phyloP scores from a whole-genome alignment of 805 yeast species.

The Ogataea methylovora region DNA sequence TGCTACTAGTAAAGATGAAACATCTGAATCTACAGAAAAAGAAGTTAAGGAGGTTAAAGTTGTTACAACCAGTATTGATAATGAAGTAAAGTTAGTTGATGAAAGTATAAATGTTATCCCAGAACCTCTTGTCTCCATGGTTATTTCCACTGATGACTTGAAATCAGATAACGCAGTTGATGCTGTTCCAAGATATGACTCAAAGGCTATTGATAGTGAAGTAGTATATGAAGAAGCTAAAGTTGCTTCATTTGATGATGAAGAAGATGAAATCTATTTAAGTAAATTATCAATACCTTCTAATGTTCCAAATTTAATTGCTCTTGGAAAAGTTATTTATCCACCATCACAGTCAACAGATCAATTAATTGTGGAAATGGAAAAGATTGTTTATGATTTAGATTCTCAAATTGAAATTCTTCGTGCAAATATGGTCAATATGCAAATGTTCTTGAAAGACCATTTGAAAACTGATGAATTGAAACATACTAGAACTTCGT shows the following conservation, averaged over 20 bases:
- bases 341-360: slow-evolving; percentile 11
- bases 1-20: background rate
- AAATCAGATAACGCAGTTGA: background rate
- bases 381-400: slow-evolving; percentile 19
- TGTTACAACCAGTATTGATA: too few relatives aligned
- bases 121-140: too few relatives aligned
- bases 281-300: slow-evolving; percentile 16
- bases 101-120: too few relatives aligned
- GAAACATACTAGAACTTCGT: slow-evolving; percentile 16
- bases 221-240: background rate
- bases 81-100: too few relatives aligned
- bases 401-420: slow-evolving; percentile 23
- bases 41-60: too few relatives aligned
- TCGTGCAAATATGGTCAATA: slow-evolving; percentile 10
- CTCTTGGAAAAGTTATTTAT: slow-evolving; percentile 14
- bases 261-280: slow-evolving; percentile 11
- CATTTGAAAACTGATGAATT: slow-evolving; percentile 11
- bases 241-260: background rate
- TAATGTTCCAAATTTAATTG: slow-evolving; percentile 15
- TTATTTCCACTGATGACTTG: too few relatives aligned
- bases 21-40: background rate
- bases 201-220: background rate
- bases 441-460: slow-evolving; percentile 16
- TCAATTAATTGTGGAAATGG: slow-evolving; percentile 17
- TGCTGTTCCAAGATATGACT: background rate